A percentile compares a stretch with the other conserved stretches of the same genome.
Conservation (phyloP, 176 grass and related monocot species). For the Chrysopogon serrulatus region DNA sequence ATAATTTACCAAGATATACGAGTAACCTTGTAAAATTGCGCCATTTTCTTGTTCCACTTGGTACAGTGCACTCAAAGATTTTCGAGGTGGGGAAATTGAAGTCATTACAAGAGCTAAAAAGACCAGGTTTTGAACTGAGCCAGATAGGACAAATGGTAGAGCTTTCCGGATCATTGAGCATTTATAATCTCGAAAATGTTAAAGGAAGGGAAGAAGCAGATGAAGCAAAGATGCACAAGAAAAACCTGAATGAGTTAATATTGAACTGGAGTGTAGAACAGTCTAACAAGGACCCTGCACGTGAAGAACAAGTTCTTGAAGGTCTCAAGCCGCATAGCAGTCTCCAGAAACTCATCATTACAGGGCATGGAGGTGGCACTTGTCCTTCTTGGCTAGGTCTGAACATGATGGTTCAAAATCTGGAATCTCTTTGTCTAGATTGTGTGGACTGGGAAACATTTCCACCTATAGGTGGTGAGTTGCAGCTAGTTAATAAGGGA, state of each 20-base stretch:
- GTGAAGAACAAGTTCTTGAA: neutral
- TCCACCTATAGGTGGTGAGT: neutral
- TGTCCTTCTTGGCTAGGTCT: neutral
- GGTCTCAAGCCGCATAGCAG: neutral
- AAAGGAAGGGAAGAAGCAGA: neutral
- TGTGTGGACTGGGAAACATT: neutral
- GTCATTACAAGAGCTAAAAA: neutral
- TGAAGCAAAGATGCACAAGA: neutral
- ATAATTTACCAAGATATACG: neutral
- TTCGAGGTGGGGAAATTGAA: neutral
- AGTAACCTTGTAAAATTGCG: neutral
- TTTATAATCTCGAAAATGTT: neutral
- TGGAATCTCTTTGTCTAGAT: neutral
- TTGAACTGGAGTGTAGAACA: neutral
- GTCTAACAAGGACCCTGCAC: rapidly evolving
- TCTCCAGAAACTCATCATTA: neutral
- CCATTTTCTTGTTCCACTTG: neutral
- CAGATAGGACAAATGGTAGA: neutral
- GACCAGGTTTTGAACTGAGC: neutral
- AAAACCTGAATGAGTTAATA: neutral
- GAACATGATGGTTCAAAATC: neutral
- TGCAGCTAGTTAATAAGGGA: neutral
- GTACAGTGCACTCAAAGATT: neutral
- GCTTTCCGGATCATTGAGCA: neutral
- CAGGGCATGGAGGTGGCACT: neutral